phyloP scores from a whole-genome alignment of 1,284 basidiomycete genomes.

The Leccinum pallidistipes region DNA sequence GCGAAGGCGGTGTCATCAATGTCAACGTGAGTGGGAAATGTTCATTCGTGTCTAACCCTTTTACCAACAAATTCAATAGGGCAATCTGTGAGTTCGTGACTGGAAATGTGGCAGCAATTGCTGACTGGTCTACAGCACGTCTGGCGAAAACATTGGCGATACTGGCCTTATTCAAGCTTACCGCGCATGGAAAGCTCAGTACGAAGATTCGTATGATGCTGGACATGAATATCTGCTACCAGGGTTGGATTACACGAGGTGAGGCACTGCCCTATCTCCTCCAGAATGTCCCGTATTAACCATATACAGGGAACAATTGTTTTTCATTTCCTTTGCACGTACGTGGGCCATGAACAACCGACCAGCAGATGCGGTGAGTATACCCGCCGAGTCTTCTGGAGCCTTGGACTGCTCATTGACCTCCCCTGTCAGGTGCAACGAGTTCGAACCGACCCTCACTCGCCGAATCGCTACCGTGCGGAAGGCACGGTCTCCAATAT shows the following conservation, averaged over 20 bases:
- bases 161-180: slow-evolving; percentile 83
- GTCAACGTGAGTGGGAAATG: slow-evolving; percentile 68
- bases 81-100: slow-evolving; percentile 58
- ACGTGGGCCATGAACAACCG: slow-evolving; percentile 78
- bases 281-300: not conserved
- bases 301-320: slow-evolving; percentile 76
- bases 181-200: slow-evolving; percentile 84
- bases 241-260: slow-evolving; percentile 79
- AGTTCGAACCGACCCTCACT: slow-evolving; percentile 87
- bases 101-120: not conserved
- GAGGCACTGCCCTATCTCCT: not conserved
- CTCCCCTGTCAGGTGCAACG: slow-evolving; percentile 57
- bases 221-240: slow-evolving; percentile 75
- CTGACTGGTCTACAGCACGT: slow-evolving; percentile 52
- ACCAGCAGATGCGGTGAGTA: slow-evolving; percentile 40
- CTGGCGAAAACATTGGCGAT: slow-evolving; percentile 90
- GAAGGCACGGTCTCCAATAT: slow-evolving; percentile 82
- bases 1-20: slow-evolving; percentile 79
- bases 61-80: slow-evolving; percentile 42
- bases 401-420: slow-evolving; percentile 5
- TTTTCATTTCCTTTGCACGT: slow-evolving; percentile 85
- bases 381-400: not conserved
- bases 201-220: slow-evolving; percentile 49
- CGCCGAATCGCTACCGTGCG: slow-evolving; percentile 76
- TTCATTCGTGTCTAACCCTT: not conserved